Base-by-base conservation (phyloP, 208 protist species). In the Trypanosoma melophagium region DNA sequence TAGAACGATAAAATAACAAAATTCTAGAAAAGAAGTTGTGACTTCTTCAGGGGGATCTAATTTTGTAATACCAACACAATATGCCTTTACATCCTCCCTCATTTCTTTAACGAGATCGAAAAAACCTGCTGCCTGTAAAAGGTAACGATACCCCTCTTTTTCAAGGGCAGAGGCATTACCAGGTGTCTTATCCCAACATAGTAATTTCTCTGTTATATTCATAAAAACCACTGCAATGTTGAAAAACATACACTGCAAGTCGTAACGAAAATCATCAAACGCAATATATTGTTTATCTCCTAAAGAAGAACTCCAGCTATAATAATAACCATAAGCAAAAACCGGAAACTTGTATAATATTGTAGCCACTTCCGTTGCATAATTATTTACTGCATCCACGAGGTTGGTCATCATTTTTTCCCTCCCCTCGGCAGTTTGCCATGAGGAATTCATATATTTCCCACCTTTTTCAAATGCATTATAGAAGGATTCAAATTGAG, bases 261-360 rank as follows among this genome's bases (percentile, higher is more conserved):
- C 87, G 60, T 90, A 90, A 13, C 84, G 72, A 71, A 90, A 94
- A 65, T 89, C 84, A 62, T 89, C 80, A 66, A 79, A 88, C 0
- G 60, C 57, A 42, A 80, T 68, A 38, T 84, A 56, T 50, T 80
- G 72, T 35, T 80, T 70, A 14, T 74, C 66, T 17, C 52, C 51
- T 7, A 91, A 51, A 12, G 80, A 77, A 2, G 79, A 86, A 61
- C 59, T 74, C 83, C 84, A 94, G 57, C 53, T 60, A 50, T 87
- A 94, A 59, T 81, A 89, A 25, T 68, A 71, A 17, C 61, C 40
- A 21, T 68, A 74, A 16, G 77, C 80, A 69, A 83, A 83, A 17
- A 72, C 52, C 7, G 80, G 75, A 24, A 52, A 52, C 25, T 73
- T 54, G 16, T 65, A 65, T n/a, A 89, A 77, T 9, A 80, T 21